phyloP scores from a whole-genome alignment of 1,284 basidiomycete species.

The Rhodotorula sp. region DNA sequence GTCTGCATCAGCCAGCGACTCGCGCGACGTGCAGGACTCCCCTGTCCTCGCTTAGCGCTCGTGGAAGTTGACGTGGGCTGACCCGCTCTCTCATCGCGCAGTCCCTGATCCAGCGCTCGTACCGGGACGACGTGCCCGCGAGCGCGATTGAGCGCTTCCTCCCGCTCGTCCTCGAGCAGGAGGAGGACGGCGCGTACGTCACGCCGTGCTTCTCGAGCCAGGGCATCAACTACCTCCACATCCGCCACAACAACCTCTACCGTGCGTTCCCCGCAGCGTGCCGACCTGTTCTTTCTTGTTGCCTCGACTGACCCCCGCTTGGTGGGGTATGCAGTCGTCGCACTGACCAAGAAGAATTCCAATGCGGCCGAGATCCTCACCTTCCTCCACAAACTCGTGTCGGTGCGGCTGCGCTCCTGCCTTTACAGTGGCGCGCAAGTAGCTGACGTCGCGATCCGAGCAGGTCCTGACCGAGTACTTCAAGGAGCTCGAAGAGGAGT shows the following conservation, averaged over 20 bases:
- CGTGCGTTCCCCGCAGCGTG: conserved; percentile 60
- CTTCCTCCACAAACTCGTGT: conserved; percentile 85
- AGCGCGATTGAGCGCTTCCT: conserved; percentile 91
- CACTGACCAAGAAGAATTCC: conserved; percentile 90
- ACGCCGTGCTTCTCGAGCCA: conserved; percentile 93
- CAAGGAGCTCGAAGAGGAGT: conserved; percentile 98
- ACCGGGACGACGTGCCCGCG: conserved; percentile 90
- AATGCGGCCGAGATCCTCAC: conserved; percentile 96
- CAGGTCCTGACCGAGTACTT: conserved; percentile 96
- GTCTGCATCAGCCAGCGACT: background rate
- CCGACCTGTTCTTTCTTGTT: background rate
- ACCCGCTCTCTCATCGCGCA: conserved; percentile 49
- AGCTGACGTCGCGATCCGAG: background rate
- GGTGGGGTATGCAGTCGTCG: conserved; percentile 67
- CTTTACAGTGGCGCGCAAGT: background rate
- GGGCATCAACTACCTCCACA: conserved; percentile 97
- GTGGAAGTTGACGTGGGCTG: background rate
- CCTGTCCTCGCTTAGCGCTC: background rate
- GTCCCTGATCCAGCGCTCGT: conserved; percentile 89
- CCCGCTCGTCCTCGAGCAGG: conserved; percentile 90
- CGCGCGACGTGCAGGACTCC: background rate
- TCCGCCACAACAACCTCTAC: conserved; percentile 96
- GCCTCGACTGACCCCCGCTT: background rate
- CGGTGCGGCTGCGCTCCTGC: conserved; percentile 49
- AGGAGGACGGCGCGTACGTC: conserved; percentile 93